Base-by-base conservation (phyloP, 2,329 filamentous ascomycete species). In the Coniochaeta sp. region DNA sequence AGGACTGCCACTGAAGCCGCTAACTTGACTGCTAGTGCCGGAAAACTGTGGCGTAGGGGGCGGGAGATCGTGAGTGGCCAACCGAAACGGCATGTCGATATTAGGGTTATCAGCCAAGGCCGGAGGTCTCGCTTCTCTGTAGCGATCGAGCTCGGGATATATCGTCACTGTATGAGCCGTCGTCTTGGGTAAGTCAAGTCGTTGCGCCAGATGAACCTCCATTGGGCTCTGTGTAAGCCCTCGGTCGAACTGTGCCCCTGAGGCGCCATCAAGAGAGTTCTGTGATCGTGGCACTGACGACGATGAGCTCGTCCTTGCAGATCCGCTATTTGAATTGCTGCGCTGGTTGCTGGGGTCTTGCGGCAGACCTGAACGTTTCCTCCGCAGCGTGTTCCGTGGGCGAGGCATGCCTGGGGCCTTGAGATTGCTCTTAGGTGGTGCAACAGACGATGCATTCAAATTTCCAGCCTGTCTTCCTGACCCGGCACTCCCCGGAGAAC, bases 41-140 rank as follows among this genome's bases (percentile, higher is more conserved):
- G 81, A 83, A 50, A 85, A 83, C 7, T 81, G 69, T n/a, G 85
- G 83, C 6, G 82, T 85, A 8, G 82, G 82, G 6, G 83, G 81
- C n/a, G 83, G 81, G 6, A 86, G 71, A 58, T 86, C 78, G 51
- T 86, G 79, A 3, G 82, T 85, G 27, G 82, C 74, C 20, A 86
- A 65, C 35, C 77, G 77, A 57, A 79, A 79, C 3, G 77, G 77
- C 16, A 78, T 62, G 46, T 80, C 78, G 38, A 72, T 62, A 28
- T 67, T 56, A 49, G 65, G 57, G 53, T 63, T 63, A 58, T 67
- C 56, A 57, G 64, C 61, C n/a, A 61, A 59, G 12, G 63, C 60
- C 1, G 69, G 70, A 5, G 69, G 68, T 49, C 71, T 66, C 48
- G 74, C 62, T 51, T 75, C 69, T 56, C 79, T 72, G 60, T 85